A percentile compares a stretch with the other conserved stretches of the same genome.
Evolutionary conservation across 257 asterid species (phyloP).

Genomic region (Solanum phureja): DNA sequence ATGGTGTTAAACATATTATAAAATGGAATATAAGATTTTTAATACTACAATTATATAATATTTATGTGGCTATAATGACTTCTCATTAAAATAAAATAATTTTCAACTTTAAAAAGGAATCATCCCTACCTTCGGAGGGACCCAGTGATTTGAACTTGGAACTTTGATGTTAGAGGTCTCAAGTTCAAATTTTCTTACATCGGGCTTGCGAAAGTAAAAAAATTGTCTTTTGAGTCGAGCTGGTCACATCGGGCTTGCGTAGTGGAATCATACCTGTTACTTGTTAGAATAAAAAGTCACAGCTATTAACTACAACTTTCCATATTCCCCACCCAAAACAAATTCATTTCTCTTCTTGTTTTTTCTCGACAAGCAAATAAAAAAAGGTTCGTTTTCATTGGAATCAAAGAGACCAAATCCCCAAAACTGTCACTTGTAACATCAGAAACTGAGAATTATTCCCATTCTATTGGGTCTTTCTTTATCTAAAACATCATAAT

Average conservation of each 20-base stretch:
- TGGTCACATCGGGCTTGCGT: too few relatives aligned
- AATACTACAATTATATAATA: too few relatives aligned
- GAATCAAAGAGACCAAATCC: not conserved
- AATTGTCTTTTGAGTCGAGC: accelerated
- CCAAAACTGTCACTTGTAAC: not conserved
- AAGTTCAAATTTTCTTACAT: too few relatives aligned
- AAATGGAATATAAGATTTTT: not conserved
- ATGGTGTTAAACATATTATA: not conserved
- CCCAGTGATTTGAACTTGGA: accelerated
- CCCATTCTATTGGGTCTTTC: not conserved
- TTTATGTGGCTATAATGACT: not conserved
- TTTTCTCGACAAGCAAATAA: not conserved
- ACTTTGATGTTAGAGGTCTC: accelerated
- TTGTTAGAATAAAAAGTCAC: not conserved
- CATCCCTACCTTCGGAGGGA: too few relatives aligned
- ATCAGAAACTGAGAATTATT: not conserved
- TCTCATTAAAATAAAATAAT: not conserved
- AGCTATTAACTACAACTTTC: not conserved
- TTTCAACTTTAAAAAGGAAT: not conserved
- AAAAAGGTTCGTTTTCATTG: not conserved
- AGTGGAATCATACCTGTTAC: too few relatives aligned
- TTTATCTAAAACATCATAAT: not conserved
- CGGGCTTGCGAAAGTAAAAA: too few relatives aligned
- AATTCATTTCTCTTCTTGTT: not conserved
- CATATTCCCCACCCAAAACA: not conserved